Conservation (phyloP, 192 early-diverging fungal species). For the Funneliformis mosseae region DNA sequence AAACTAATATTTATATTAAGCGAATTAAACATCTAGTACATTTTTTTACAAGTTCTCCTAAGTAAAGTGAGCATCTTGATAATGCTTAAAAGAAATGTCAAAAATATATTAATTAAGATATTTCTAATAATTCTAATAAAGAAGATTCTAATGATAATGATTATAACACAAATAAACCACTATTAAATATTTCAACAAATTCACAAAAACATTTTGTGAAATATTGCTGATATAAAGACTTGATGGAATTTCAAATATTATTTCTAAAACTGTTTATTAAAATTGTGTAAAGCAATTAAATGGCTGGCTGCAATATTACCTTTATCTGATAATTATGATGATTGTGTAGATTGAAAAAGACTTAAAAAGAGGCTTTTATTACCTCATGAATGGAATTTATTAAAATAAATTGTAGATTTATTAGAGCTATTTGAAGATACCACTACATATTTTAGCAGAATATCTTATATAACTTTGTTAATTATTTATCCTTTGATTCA, state of each 20-base stretch:
- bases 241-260: conserved; percentile 1
- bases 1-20: conserved; percentile 1
- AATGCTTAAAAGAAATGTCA: not conserved
- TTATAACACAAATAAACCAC: not conserved
- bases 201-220: not conserved
- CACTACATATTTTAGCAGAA: not conserved
- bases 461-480: not conserved
- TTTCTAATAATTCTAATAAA: not conserved
- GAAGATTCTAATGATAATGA: not conserved
- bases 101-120: not conserved
- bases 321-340: not conserved
- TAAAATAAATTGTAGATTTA: not conserved
- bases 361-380: not conserved
- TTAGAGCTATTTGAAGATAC: not conserved
- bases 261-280: not conserved
- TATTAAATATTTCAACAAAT: too few species aligned
- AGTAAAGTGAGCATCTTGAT: not conserved
- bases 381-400: not conserved
- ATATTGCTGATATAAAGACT: not conserved
- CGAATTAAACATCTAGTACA: not conserved
- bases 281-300: not conserved
- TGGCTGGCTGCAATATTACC: not conserved
- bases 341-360: not conserved
- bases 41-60: not conserved
- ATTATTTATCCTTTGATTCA: conserved; percentile 7